A percentile compares a stretch with the other conserved stretches of the same genome.
Conservation (phyloP, 495 filamentous ascomycete genomes). For the Neurospora terricola region DNA sequence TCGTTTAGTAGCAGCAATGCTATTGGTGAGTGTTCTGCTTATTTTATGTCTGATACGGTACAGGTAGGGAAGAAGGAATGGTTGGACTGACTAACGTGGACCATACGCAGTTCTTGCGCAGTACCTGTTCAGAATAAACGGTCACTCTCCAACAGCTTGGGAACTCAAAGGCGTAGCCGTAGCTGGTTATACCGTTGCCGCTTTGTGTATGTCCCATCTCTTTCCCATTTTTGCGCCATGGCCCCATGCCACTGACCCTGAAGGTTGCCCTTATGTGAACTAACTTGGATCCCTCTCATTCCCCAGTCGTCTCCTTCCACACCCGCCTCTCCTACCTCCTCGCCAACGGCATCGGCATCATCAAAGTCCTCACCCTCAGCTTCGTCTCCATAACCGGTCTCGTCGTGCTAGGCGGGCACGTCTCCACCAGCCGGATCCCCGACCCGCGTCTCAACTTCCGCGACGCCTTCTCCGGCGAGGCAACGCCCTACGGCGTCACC, state of each 20-base stretch:
- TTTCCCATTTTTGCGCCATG: not conserved
- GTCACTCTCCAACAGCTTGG: slow-evolving; percentile 41
- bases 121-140: slow-evolving; percentile 45
- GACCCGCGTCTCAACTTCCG: slow-evolving; percentile 49
- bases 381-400: slow-evolving; percentile 51
- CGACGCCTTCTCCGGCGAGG: slow-evolving; percentile 44
- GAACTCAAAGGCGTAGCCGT: slow-evolving; percentile 54
- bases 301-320: slow-evolving; percentile 38
- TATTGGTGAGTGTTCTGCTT: slow-evolving; percentile 29
- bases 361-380: slow-evolving; percentile 47
- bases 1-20: slow-evolving; percentile 56
- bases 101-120: slow-evolving; percentile 29
- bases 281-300: too few species aligned
- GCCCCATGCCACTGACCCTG: not conserved
- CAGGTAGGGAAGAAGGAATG: not conserved
- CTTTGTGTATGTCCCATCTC: slow-evolving; percentile 26
- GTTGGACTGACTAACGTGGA: not conserved
- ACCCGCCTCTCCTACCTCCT: slow-evolving; percentile 45
- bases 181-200: slow-evolving; percentile 46
- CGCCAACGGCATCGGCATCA: slow-evolving; percentile 45
- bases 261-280: too few species aligned
- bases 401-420: slow-evolving; percentile 51
- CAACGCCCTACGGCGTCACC: slow-evolving; percentile 39
- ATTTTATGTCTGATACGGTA: not conserved
- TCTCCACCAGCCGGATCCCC: slow-evolving; percentile 28